A percentile compares a stretch with the other conserved stretches of the same genome.
Evolutionary conservation across 192 early-diverging fungal species (phyloP).

Genomic region (Endogone sp.): DNA sequence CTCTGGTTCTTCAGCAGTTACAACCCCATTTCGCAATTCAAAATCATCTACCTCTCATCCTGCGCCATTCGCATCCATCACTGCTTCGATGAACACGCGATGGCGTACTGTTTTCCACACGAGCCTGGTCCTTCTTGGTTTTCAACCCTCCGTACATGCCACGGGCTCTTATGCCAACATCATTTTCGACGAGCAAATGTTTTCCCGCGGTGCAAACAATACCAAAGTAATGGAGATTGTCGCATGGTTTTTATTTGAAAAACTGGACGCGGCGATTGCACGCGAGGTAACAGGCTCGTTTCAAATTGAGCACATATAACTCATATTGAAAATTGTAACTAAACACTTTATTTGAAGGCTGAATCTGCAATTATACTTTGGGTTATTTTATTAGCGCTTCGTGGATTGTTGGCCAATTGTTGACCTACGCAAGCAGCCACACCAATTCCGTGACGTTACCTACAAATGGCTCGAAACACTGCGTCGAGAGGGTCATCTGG

Average conservation of each 20-base stretch:
- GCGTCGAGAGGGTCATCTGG: not conserved
- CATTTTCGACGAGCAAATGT: slow-evolving; percentile 11
- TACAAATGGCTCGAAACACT: not conserved
- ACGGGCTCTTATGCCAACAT: slow-evolving; percentile 11
- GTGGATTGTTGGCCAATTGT: not conserved
- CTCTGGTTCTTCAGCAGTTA: not conserved
- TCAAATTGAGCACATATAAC: too few species aligned
- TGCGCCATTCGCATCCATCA: not conserved
- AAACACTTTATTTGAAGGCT: too few species aligned
- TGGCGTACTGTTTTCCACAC: slow-evolving; percentile 13
- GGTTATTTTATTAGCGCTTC: not conserved
- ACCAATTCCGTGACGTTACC: not conserved
- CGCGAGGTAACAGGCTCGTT: slow-evolving; percentile 1
- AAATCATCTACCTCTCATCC: not conserved
- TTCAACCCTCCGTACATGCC: slow-evolving; percentile 11
- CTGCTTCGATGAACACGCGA: not conserved
- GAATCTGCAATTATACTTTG: too few species aligned
- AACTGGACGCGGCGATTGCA: slow-evolving; percentile 1
- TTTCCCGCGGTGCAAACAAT: slow-evolving; percentile 1
- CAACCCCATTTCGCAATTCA: not conserved
- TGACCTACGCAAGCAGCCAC: not conserved
- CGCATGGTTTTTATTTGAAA: slow-evolving; percentile 19
- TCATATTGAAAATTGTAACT: too few species aligned
- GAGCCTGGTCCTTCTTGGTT: slow-evolving; percentile 9
- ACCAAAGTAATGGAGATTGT: slow-evolving; percentile 20